Conservation (phyloP, 768 basidiomycete genomes). For the Auriscalpium vulgare region DNA sequence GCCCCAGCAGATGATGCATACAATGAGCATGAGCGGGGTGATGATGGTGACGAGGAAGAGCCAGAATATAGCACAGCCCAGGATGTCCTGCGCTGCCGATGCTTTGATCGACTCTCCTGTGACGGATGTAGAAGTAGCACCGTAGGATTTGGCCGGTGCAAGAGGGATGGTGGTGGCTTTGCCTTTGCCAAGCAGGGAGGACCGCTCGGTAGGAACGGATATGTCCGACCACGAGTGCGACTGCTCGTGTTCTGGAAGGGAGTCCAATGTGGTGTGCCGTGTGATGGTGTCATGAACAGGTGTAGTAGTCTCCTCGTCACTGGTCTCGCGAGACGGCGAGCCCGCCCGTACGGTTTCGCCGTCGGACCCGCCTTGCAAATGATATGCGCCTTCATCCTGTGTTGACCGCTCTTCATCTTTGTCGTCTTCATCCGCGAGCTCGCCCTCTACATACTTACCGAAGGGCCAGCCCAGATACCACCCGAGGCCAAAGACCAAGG, state of each 20-base stretch:
- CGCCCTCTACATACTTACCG: constrained; percentile 95
- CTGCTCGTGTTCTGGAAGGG: constrained; percentile 35
- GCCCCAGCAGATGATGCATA: constrained; percentile 92
- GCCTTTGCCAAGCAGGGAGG: constrained; percentile 35
- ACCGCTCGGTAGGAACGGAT: constrained; percentile 34
- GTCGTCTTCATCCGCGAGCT: constrained; percentile 30
- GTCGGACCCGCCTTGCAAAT: constrained; percentile 22
- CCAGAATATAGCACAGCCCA: constrained; percentile 83
- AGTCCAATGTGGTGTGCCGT: constrained; percentile 22
- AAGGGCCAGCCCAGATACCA: constrained; percentile 99
- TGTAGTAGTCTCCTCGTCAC: constrained; percentile 1
- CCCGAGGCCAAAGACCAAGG: constrained; percentile 83
- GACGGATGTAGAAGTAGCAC: constrained; percentile 39
- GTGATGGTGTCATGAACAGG: not conserved
- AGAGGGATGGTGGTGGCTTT: constrained; percentile 30
- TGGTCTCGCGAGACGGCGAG: constrained; percentile 5
- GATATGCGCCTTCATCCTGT: constrained; percentile 26
- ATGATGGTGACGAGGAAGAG: constrained; percentile 65
- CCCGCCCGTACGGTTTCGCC: constrained; percentile 29
- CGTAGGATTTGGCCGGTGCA: constrained; percentile 54
- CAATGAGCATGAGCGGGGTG: constrained; percentile 81
- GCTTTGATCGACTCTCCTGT: constrained; percentile 10
- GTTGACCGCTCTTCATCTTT: constrained; percentile 28
- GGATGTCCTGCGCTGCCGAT: constrained; percentile 32
- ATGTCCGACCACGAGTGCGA: constrained; percentile 37